Percentiles rank a stretch among this genome's conserved stretches.
Conservation (phyloP, 139 green algal species). For the Zygnema cylindricum region DNA sequence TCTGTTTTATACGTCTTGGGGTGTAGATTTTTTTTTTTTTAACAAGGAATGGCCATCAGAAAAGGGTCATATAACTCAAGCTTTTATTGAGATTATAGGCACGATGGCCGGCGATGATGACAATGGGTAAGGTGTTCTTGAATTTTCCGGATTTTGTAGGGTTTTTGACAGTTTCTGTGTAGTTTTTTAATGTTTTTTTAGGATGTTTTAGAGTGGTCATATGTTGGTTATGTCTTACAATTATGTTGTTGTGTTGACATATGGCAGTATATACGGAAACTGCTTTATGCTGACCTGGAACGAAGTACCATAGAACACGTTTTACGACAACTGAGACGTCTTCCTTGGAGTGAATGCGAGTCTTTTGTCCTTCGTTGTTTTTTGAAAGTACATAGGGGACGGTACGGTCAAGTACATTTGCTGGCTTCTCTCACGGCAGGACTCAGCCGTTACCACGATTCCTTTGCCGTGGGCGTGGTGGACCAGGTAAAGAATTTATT, state of each 20-base stretch:
- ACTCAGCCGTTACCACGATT: constrained; percentile 83
- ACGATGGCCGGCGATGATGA: too few relatives aligned
- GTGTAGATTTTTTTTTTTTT: too few relatives aligned
- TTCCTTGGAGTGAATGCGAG: constrained; percentile 81
- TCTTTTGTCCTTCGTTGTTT: constrained; percentile 85
- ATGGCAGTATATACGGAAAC: constrained; percentile 83
- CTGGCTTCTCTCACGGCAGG: constrained; percentile 80
- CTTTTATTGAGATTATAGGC: too few relatives aligned
- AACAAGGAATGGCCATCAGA: too few relatives aligned
- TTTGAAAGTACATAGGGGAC: constrained; percentile 70
- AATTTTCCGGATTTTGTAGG: too few relatives aligned
- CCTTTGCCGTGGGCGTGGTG: constrained; percentile 77
- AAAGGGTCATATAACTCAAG: too few relatives aligned
- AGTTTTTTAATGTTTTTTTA: too few relatives aligned
- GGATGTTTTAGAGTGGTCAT: too few relatives aligned
- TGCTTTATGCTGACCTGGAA: constrained; percentile 80
- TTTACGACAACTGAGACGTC: constrained; percentile 82
- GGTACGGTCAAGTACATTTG: constrained; percentile 74
- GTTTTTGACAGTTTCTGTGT: too few relatives aligned
- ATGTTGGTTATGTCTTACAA: too few relatives aligned
- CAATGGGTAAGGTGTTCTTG: too few relatives aligned
- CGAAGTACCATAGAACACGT: constrained; percentile 72
- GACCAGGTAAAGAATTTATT: constrained; percentile 70
- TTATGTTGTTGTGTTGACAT: neutral
- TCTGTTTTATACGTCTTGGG: too few relatives aligned